Base-by-base conservation (phyloP, 805 yeast genomes). In the Ogataea kodamae region DNA sequence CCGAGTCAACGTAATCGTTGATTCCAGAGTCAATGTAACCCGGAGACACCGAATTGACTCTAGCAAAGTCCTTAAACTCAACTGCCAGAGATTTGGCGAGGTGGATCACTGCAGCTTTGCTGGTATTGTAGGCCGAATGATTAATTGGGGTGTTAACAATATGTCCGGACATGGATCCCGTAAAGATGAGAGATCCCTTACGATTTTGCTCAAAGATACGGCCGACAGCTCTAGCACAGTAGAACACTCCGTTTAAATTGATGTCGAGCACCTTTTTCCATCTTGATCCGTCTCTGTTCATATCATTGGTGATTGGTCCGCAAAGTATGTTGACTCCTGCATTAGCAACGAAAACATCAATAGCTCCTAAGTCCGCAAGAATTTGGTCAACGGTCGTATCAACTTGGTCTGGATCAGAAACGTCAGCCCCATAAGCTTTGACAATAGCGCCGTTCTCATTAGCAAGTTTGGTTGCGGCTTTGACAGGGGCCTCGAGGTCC, bases 111-210 rank as follows among this genome's bases (percentile, higher is more conserved):
- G 66, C 75, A 26, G 75, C 74, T 52, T 70, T 70, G 35, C 72
- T 68, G 22, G 68, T 65, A 42, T 69, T 70, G 51, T 70, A 70
- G 25, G 67, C 67, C 28, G 74, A 67, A 46, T 71, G 76, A 44
- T 63, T 59, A 45, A 69, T 64, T 30, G 78, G 78, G 30, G 67
- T 70, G 43, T 72, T 72, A 41, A 68, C 72, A 43, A 72, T 71
- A 55, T 68, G 75, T 6, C 69, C 76, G 9, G 74, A 68, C 76
- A 72, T 72, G 13, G 76, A 70, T 4, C 74, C 77, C 10, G 78
- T 72, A 56, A 70, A 65, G 37, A 72, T 63, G 41, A 72, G 54
- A 5, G 75, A 68, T 17, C 78, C 78, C 26, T 51, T 54, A 19
- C 72, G 70, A 45, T 69, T 63, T 35, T 60, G 52, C 46, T 64